Percentiles rank a stretch among this genome's conserved stretches.
Conservation (phyloP, 23 red algal species). For the Gracilariopsis chorda region DNA sequence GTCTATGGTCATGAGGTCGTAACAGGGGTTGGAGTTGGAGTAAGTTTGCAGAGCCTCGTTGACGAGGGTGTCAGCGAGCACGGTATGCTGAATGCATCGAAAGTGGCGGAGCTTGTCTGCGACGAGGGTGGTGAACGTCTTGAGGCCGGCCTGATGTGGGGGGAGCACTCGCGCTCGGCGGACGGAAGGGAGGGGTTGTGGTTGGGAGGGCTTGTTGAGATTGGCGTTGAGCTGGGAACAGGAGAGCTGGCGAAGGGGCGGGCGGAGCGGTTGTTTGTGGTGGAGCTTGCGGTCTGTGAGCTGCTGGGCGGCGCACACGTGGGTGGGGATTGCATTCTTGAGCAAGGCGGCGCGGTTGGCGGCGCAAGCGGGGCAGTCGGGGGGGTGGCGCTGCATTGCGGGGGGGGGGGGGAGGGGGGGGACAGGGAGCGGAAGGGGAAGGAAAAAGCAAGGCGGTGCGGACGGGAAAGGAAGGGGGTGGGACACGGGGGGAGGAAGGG, state of each 20-base stretch:
- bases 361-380: conserved; percentile 5
- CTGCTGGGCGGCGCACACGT: not conserved
- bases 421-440: not conserved
- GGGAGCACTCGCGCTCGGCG: not conserved
- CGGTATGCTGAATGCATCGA: conserved; percentile 1
- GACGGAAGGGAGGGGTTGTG: not conserved
- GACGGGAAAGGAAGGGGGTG: not conserved
- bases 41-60: not conserved
- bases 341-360: conserved; percentile 9
- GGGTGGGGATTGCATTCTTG: not conserved
- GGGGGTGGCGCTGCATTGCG: not conserved
- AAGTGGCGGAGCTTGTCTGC: not conserved
- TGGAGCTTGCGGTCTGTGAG: not conserved
- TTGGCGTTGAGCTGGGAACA: not conserved
- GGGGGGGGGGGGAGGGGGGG: not conserved
- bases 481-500: not conserved
- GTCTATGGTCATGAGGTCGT: conserved; percentile 9
- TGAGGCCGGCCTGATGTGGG: conserved; percentile 28
- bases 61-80: conserved; percentile 23
- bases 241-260: not conserved
- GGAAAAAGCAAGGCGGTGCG: not conserved
- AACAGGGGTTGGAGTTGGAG: not conserved
- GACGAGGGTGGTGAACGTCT: conserved; percentile 36
- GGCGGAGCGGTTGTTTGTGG: not conserved
- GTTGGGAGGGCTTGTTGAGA: not conserved